Base-by-base conservation (phyloP, 139 green algal species). In the Dunaliella sp. region DNA sequence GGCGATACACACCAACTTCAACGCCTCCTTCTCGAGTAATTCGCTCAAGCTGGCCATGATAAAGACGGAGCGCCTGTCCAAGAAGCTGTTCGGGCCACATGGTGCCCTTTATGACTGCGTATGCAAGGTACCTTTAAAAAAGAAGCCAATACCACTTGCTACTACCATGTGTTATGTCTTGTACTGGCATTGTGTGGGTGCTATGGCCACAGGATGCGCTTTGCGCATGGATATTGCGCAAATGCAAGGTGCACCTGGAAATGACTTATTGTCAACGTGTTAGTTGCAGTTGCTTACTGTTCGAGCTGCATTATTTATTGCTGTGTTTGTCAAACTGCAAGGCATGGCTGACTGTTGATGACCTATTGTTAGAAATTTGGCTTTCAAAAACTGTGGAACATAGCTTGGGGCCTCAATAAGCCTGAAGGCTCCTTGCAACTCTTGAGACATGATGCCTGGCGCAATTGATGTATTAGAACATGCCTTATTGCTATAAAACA, bases 1-100 rank as follows among this genome's bases (percentile, higher is more conserved):
- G 86, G 95, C 95, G 16, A 90, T 99, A 37, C 95, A 98, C 89
- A 98, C 95, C 48, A 98, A 98, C 89, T 88, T 95, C 75, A 79
- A 85, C 3, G 90, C 93, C 0, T 80, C 48, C 22, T 95, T 98
- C 88, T 93, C 88, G 36, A 99, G 97, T 85, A 95, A 98, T 86
- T 85, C 89, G 0, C 88, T 99, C 58, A 99, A 99, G 93, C 94
- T 99, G 37, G 96, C 97, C 22, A 98, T 99, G 96, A 97, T 99
- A 80, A 99, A 99, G 89, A 99, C 98, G 28, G 86, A 93, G 85
- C 91, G 95, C 24, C 86, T 99, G 26, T 97, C 97, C 0, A 84
- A 92, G 33, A 90, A 84, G 37, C 90, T 99, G 37, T 98, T 98
- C 82, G 83, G 85, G 22, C n/a, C n/a, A 1, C 65, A 81, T 1